Percentiles rank a stretch among this genome's conserved stretches.
phyloP scores from a whole-genome alignment of 768 basidiomycete genomes.

The Neoboletus subvelutipes region DNA sequence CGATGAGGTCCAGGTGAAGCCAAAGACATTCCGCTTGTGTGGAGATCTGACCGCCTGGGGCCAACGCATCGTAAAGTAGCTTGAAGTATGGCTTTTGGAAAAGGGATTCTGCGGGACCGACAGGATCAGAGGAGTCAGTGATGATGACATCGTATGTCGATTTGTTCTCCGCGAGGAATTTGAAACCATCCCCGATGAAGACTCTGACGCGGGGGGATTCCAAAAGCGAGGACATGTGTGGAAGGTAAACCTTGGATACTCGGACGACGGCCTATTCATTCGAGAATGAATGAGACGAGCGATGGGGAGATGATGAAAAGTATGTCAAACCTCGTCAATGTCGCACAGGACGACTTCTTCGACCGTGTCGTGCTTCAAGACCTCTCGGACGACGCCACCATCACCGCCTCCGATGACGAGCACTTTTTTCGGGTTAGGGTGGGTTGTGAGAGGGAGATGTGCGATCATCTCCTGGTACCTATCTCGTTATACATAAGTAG shows the following conservation, averaged over 20 bases:
- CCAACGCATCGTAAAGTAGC: slow-evolving; percentile 85
- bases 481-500: background rate
- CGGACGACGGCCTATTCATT: slow-evolving; percentile 80
- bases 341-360: slow-evolving; percentile 94
- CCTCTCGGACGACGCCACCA: slow-evolving; percentile 96
- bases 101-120: slow-evolving; percentile 90
- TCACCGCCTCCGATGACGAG: slow-evolving; percentile 98
- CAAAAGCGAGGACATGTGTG: slow-evolving; percentile 89
- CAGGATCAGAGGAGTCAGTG: slow-evolving; percentile 97
- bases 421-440: slow-evolving; percentile 94
- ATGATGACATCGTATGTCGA: slow-evolving; percentile 95
- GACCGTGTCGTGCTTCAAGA: slow-evolving; percentile 89
- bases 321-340: slow-evolving; percentile 79
- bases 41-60: slow-evolving; percentile 88
- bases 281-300: background rate
- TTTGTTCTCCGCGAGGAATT: slow-evolving; percentile 88
- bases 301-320: background rate
- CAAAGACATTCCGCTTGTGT: slow-evolving; percentile 96
- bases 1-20: slow-evolving; percentile 89
- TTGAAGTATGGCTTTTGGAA: slow-evolving; percentile 98
- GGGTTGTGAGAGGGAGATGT: slow-evolving; percentile 92
- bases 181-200: slow-evolving; percentile 93
- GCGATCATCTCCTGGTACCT: slow-evolving; percentile 99
- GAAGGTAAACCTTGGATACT: slow-evolving; percentile 90
- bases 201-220: slow-evolving; percentile 79